These are phyloP conservation scores for Sarocladium brachiariae DNA, from an alignment of 2,329 filamentous ascomycete species.

Conservation along the genomic window DNA sequence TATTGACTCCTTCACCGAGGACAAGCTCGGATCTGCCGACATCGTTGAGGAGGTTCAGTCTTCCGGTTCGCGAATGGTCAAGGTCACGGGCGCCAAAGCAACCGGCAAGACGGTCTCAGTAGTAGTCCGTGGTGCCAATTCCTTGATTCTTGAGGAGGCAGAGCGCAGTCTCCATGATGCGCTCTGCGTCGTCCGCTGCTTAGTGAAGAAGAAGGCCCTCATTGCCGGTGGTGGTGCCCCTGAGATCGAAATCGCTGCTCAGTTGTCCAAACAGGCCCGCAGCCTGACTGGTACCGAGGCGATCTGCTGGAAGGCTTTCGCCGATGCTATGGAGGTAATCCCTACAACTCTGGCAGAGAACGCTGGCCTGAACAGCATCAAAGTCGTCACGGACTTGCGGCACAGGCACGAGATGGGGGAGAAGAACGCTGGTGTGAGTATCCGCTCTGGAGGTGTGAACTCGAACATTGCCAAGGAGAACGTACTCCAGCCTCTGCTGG, in stretches of 20 bases:
- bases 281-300: conserved; percentile 84
- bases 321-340: conserved; percentile 94
- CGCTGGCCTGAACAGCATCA: conserved; percentile 95
- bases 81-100: conserved; percentile 84
- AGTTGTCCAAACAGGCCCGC: conserved; percentile 75
- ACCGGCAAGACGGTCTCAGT: conserved; percentile 87
- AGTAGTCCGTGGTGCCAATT: conserved; percentile 90
- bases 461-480: conserved; percentile 95
- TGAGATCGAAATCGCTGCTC: conserved; percentile 91
- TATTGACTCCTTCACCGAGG: conserved; percentile 96
- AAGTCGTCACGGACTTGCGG: conserved; percentile 92
- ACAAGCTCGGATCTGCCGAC: conserved; percentile 92
- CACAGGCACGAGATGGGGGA: conserved; percentile 93
- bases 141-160: conserved; percentile 89
- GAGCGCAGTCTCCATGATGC: conserved; percentile 96
- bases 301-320: conserved; percentile 99
- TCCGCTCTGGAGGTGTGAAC: conserved; percentile 96
- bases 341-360: conserved; percentile 97
- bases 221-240: conserved; percentile 95
- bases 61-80: conserved; percentile 85
- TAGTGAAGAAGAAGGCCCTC: conserved; percentile 99
- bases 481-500: conserved; percentile 88
- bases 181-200: conserved; percentile 91
- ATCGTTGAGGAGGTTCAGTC: conserved; percentile 87
- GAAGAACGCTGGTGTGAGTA: conserved; percentile 93